These are phyloP conservation scores for Penicillium silybi DNA, from an alignment of 495 filamentous ascomycete genomes.

Conservation along the genomic window DNA sequence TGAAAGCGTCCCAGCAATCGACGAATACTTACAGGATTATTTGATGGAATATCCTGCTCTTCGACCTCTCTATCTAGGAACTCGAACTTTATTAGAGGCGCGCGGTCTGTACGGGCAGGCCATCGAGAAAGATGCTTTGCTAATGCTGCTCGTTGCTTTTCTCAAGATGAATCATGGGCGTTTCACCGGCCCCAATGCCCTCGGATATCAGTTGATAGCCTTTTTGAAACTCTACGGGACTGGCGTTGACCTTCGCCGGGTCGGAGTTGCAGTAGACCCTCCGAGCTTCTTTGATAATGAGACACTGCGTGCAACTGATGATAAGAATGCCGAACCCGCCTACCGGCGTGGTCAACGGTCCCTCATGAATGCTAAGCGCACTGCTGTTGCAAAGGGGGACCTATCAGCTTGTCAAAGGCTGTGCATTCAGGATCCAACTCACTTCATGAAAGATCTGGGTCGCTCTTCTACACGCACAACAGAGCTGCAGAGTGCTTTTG, in stretches of 20 bases:
- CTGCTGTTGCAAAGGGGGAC: constrained; percentile 28
- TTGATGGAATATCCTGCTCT: constrained; percentile 47
- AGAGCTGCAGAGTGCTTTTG: constrained; percentile 29
- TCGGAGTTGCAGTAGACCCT: constrained; percentile 52
- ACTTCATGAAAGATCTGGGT: constrained; percentile 55
- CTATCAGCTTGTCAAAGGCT: constrained; percentile 27
- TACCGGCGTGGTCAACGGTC: constrained; percentile 38
- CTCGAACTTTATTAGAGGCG: constrained; percentile 47
- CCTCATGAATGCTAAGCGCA: constrained; percentile 32
- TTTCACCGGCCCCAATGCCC: constrained; percentile 21
- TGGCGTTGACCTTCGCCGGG: constrained; percentile 37
- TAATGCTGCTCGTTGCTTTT: constrained; percentile 55
- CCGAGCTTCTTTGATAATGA: constrained; percentile 36
- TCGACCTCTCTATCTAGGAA: constrained; percentile 43
- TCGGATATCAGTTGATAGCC: constrained; percentile 43
- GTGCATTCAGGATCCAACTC: constrained; percentile 59
- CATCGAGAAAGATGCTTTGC: constrained; percentile 46
- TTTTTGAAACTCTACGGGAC: constrained; percentile 48
- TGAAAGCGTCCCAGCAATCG: constrained; percentile 27
- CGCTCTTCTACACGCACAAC: constrained; percentile 28
- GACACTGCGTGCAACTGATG: neutral
- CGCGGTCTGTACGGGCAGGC: constrained; percentile 47
- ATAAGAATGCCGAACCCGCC: constrained; percentile 18
- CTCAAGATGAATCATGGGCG: constrained; percentile 41
- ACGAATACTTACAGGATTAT: constrained; percentile 43